phyloP scores from a whole-genome alignment of 2,329 filamentous ascomycete genomes.

The Neopestalotiopsis rosae region DNA sequence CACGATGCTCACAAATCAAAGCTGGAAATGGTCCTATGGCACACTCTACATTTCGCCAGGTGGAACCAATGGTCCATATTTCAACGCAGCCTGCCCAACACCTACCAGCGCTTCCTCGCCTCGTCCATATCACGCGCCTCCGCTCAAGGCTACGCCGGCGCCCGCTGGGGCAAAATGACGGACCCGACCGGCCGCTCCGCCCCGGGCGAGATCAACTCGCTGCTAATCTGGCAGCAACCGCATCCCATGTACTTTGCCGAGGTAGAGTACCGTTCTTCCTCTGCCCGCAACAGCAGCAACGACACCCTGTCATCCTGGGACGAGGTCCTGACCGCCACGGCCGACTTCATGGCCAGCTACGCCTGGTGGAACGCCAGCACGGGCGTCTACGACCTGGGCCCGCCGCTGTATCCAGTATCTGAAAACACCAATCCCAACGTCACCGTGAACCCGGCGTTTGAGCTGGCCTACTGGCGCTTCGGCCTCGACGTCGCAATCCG shows the following conservation, averaged over 20 bases:
- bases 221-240: slow-evolving; percentile 68
- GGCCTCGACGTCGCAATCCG: slow-evolving; percentile 57
- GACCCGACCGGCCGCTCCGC: slow-evolving; percentile 60
- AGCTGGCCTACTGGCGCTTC: slow-evolving; percentile 67
- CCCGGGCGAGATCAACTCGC: slow-evolving; percentile 64
- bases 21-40: slow-evolving; percentile 61
- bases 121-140: slow-evolving; percentile 43
- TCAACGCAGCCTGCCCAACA: slow-evolving; percentile 47
- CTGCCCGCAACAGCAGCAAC: slow-evolving; percentile 31
- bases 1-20: slow-evolving; percentile 20
- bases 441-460: slow-evolving; percentile 64
- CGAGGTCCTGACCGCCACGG: slow-evolving; percentile 52
- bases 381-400: slow-evolving; percentile 54
- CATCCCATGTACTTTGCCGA: slow-evolving; percentile 67
- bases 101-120: slow-evolving; percentile 52
- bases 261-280: slow-evolving; percentile 54
- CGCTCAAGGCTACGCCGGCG: slow-evolving; percentile 48
- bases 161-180: slow-evolving; percentile 59
- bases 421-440: slow-evolving; percentile 64
- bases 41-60: slow-evolving; percentile 54
- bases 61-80: slow-evolving; percentile 54
- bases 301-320: slow-evolving; percentile 59
- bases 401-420: slow-evolving; percentile 51
- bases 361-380: slow-evolving; percentile 60
- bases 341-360: slow-evolving; percentile 65